Percentiles rank a stretch among this genome's conserved stretches.
phyloP scores from a whole-genome alignment of 2,329 filamentous ascomycete genomes.

The Aulographum hederae region DNA sequence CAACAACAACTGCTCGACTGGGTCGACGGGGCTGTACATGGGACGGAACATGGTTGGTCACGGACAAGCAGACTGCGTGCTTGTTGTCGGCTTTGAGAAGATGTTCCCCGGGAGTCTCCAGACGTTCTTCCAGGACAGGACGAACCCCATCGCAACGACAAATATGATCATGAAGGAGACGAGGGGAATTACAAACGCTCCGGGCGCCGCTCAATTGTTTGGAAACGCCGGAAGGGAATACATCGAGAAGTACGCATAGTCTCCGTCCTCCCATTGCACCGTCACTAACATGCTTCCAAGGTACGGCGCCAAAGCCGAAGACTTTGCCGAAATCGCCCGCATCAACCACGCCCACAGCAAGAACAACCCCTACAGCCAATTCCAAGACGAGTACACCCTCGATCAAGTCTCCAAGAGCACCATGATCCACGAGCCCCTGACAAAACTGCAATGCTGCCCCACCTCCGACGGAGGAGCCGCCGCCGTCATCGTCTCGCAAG shows the following conservation, averaged over 20 bases:
- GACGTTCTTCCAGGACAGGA: conserved; percentile 67
- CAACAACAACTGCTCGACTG: conserved; percentile 97
- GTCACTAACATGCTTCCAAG: conserved; percentile 19
- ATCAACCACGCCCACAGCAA: conserved; percentile 85
- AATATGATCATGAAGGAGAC: conserved; percentile 68
- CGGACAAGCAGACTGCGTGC: conserved; percentile 69
- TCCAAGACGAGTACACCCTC: conserved; percentile 76
- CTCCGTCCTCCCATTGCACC: background rate
- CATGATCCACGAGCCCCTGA: conserved; percentile 71
- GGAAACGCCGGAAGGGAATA: conserved; percentile 89
- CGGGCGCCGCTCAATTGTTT: conserved; percentile 82
- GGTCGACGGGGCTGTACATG: conserved; percentile 78
- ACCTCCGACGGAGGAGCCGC: conserved; percentile 87
- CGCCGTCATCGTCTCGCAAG: conserved; percentile 72
- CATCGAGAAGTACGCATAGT: conserved; percentile 58
- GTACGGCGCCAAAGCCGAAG: conserved; percentile 63
- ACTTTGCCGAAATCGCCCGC: conserved; percentile 89
- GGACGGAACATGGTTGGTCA: conserved; percentile 61
- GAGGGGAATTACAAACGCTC: conserved; percentile 62
- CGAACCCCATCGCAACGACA: conserved; percentile 58
- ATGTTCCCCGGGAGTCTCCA: conserved; percentile 87
- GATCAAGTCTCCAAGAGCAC: conserved; percentile 62
- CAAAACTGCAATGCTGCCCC: conserved; percentile 96
- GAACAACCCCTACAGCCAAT: conserved; percentile 95
- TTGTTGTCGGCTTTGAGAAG: conserved; percentile 91